These are phyloP conservation scores for Microbotryum scabiosae DNA, from an alignment of 1,284 basidiomycete genomes.

Conservation along the genomic window DNA sequence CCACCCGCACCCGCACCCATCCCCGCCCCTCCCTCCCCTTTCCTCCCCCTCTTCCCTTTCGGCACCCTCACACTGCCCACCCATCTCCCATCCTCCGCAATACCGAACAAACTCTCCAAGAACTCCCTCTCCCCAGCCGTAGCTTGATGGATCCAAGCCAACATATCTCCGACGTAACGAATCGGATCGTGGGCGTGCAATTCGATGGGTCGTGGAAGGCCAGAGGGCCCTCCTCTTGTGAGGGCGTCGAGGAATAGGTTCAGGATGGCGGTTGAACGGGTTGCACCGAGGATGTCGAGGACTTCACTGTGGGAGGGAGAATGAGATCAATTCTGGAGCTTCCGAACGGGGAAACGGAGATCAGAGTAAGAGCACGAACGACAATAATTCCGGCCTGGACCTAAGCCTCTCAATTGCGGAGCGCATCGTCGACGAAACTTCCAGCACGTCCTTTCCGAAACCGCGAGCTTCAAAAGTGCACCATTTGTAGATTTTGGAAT, in stretches of 20 bases:
- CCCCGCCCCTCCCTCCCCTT: constrained; percentile 12
- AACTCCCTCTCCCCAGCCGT: constrained; percentile 92
- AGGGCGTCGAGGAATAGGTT: constrained; percentile 75
- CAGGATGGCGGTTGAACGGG: constrained; percentile 69
- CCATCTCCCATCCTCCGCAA: constrained; percentile 59
- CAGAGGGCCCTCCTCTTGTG: constrained; percentile 78
- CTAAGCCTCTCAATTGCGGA: constrained; percentile 67
- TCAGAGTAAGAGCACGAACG: constrained; percentile 43
- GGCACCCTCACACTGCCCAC: constrained; percentile 53
- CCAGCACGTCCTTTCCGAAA: constrained; percentile 63
- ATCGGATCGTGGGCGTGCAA: constrained; percentile 93
- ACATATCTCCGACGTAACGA: constrained; percentile 94
- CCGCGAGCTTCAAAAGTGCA: constrained; percentile 76
- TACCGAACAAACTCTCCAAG: constrained; percentile 69
- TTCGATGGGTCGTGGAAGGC: constrained; percentile 86
- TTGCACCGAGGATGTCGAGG: constrained; percentile 65
- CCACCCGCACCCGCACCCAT: constrained; percentile 2
- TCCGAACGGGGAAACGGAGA: background rate
- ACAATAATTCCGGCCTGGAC: constrained; percentile 65
- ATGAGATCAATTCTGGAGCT: background rate
- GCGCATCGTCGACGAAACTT: constrained; percentile 61
- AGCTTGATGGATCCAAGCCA: constrained; percentile 95
- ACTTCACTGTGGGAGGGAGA: constrained; percentile 54
- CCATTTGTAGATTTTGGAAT: constrained; percentile 81
- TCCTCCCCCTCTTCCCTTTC: constrained; percentile 28